These are phyloP conservation scores for Tolypocladium inflatum DNA, from an alignment of 2,329 filamentous ascomycete species.

Conservation along the genomic window DNA sequence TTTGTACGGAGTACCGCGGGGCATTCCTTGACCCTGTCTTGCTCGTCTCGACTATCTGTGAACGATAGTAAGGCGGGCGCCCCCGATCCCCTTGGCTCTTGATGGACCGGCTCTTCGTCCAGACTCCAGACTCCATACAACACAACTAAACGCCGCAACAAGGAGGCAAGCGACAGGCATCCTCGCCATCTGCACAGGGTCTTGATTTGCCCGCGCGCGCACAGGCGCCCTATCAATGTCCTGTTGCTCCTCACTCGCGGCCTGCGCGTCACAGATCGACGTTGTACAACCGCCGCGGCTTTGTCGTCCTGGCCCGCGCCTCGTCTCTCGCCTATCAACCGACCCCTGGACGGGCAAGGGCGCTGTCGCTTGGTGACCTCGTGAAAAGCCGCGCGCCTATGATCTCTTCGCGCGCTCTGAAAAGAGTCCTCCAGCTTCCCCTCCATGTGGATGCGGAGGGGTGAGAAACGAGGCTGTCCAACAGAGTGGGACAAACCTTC, in stretches of 20 bases:
- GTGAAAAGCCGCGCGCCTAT: not conserved
- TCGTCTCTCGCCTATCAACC: not conserved
- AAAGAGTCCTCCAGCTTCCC: not conserved
- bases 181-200: not conserved
- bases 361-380: slow-evolving; percentile 1
- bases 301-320: not conserved
- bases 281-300: slow-evolving; percentile 9
- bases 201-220: not conserved
- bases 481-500: not conserved
- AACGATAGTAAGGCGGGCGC: not conserved
- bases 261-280: slow-evolving; percentile 10
- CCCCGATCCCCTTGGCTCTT: not conserved
- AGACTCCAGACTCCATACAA: not conserved
- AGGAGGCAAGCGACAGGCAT: not conserved
- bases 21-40: not conserved
- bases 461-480: not conserved
- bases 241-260: not conserved
- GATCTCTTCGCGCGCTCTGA: not conserved
- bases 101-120: not conserved
- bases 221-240: not conserved
- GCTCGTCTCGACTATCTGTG: not conserved
- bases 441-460: not conserved
- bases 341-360: not conserved
- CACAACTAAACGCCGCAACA: not conserved
- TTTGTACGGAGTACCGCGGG: not conserved